Conservation (phyloP, 345 rosid genomes). For the Citrus inodora region DNA sequence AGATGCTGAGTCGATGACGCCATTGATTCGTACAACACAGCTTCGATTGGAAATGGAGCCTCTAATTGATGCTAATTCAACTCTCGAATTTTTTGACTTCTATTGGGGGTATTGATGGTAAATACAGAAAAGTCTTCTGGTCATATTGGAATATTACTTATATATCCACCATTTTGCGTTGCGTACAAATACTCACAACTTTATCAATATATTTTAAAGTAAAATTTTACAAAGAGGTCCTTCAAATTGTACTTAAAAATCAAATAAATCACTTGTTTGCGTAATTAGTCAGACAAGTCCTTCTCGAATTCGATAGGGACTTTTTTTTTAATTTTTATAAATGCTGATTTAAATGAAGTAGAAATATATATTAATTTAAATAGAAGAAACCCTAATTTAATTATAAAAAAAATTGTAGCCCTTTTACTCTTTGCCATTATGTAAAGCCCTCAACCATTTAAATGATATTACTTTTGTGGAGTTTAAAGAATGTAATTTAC, state of each 20-base stretch:
- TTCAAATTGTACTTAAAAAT: no score
- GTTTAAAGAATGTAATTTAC: no score
- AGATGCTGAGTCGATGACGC: conserved; percentile 1
- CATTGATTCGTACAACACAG: neutral
- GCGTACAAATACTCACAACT: neutral
- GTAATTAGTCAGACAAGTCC: no score
- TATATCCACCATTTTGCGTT: neutral
- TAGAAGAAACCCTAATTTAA: no score
- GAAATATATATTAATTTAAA: no score
- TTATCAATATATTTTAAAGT: neutral
- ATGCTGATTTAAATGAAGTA: no score
- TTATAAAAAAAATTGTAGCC: no score
- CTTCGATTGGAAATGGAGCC: neutral
- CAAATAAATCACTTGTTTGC: neutral
- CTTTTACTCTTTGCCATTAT: neutral
- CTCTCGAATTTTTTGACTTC: neutral
- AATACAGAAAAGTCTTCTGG: neutral
- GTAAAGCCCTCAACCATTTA: neutral
- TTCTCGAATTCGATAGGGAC: no score
- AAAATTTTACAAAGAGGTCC: neutral
- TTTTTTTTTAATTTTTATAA: no score
- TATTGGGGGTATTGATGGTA: neutral
- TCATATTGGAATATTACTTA: neutral
- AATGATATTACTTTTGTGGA: no score
- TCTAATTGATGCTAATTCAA: neutral